Evolutionary conservation across 768 basidiomycete genomes (phyloP), one percentile per base, ranked within the genome.

Genomic region (Mycena metata): DNA sequence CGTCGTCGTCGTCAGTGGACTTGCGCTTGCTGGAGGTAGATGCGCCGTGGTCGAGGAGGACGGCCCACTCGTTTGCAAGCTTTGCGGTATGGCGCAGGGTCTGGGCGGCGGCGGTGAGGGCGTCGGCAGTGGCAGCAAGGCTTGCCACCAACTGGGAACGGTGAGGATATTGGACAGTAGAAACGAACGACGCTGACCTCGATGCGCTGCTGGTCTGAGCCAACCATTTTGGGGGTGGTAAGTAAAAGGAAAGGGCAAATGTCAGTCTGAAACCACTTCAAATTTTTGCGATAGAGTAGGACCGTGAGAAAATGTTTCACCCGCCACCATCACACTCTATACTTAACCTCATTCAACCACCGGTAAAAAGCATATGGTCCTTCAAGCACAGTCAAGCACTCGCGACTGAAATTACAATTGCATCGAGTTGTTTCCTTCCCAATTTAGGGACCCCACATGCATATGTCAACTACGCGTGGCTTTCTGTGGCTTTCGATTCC

Each of bases 61-160:
- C 83, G 12, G 88, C 85, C 73, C 90, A 91, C 33, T 83, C 77
- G 46, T 93, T 91, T 17, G 89, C 88, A 47, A 89, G 75, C 55
- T 81, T 81, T 5, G 90, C 90, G 59, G 87, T 89, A 66, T 86
- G 84, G 67, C 89, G 88, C 87, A 94, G 84, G 42, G 86, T 79
- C 54, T 86, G 84, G 43, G 91, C 90, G 64, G 92, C 86, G 24
- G 82, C 80, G 68, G 75, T 77, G 70, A 93, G 83, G 41, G 86
- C 80, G 47, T 86, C 84, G 46, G 92, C 90, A 62, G 92, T 86
- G 30, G 82, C 80, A 63, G 76, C 76, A 68, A 93, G 82, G 72
- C 86, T 85, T 26, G 80, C 76, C 39, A 61, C 63, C 21, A 68
- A 24, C 70, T 76, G 66, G 65, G 61, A 13, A 36, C 3, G 42